These are phyloP conservation scores for Flagelloscypha sp. DNA, from an alignment of 768 basidiomycete species.

Conservation along the genomic window DNA sequence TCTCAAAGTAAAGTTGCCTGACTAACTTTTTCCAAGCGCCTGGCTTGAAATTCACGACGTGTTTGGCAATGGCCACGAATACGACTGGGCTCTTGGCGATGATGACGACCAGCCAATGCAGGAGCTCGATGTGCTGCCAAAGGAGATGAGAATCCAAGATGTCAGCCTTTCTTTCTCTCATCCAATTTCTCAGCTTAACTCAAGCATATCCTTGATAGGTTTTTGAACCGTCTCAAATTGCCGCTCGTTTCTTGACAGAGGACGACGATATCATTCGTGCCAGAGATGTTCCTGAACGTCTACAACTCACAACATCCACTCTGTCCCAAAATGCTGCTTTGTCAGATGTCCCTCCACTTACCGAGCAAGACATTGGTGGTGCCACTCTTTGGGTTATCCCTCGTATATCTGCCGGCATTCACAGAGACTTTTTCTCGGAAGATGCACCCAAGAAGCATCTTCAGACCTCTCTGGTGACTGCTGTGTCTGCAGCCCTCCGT, in stretches of 20 bases:
- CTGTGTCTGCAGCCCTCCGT: conserved; percentile 71
- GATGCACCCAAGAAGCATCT: conserved; percentile 54
- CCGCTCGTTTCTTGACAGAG: conserved; percentile 78
- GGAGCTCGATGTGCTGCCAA: conserved; percentile 38
- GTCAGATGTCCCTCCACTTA: conserved; percentile 53
- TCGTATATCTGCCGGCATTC: conserved; percentile 64
- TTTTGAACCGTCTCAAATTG: conserved; percentile 96
- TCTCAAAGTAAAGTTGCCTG: neutral
- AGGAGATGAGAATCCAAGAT: conserved; percentile 81
- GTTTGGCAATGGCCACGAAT: conserved; percentile 94
- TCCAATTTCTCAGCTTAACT: conserved; percentile 5
- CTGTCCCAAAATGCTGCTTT: conserved; percentile 60
- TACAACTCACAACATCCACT: conserved; percentile 84
- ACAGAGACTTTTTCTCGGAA: conserved; percentile 61
- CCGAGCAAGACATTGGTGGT: conserved; percentile 64
- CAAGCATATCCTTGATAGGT: conserved; percentile 44
- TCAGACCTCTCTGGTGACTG: conserved; percentile 60
- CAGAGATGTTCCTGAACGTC: conserved; percentile 89
- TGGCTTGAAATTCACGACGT: conserved; percentile 96
- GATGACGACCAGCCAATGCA: conserved; percentile 59
- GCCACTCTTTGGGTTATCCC: conserved; percentile 87
- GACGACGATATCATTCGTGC: conserved; percentile 89
- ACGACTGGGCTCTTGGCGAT: conserved; percentile 86
- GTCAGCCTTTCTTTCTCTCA: conserved; percentile 30
- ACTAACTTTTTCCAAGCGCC: conserved; percentile 43